Base-by-base conservation (phyloP, 768 basidiomycete genomes). In the Termitomyces sp. region DNA sequence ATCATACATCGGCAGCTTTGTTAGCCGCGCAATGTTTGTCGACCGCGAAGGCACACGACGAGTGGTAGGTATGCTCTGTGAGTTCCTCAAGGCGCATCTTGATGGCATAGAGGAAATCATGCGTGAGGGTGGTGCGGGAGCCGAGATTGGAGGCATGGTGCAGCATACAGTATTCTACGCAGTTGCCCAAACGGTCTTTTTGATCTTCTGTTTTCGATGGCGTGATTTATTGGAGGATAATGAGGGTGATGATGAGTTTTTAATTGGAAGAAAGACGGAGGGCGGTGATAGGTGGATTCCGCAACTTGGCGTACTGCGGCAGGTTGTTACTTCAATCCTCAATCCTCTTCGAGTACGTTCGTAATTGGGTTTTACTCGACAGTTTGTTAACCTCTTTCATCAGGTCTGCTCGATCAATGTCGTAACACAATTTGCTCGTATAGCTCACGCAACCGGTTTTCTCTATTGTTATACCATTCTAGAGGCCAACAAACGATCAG, bases 131-230 rank as follows among this genome's bases (percentile, higher is more conserved):
- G 71, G 72, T 21, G 58, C 66, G 17, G 60, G 53, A 48, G 49
- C 50, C 1, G 50, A 53, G 3, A 64, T 64, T 49, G 66, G 58
- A 54, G 68, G 55, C 40, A 52, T 69, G 33, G 63, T 63, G n/a
- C 78, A 81, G 54, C 78, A 88, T 63, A 82, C 80, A 28, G 81
- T 96, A 19, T 98, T 98, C 67, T 98, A 98, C 68, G 94, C 95
- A 2, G 88, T 96, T 33, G 74, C 85, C 0, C 97, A 98, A 66
- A 87, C 95, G 0, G 83, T 94, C 10, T 95, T 99, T 68, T 79
- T 98, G 60, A 93, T 99, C 60, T 99, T 99, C 70, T 98, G 97
- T 70, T 99, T 98, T 73, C 78, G 97, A 11, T 98, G 96, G 96
- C 75, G 91, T 58, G 97, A 98, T 61, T 73, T 98, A 37, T 68